Percentiles rank a stretch among this genome's conserved stretches.
Evolutionary conservation across 2,329 filamentous ascomycete genomes (phyloP).

Genomic region (Talaromyces sp.): DNA sequence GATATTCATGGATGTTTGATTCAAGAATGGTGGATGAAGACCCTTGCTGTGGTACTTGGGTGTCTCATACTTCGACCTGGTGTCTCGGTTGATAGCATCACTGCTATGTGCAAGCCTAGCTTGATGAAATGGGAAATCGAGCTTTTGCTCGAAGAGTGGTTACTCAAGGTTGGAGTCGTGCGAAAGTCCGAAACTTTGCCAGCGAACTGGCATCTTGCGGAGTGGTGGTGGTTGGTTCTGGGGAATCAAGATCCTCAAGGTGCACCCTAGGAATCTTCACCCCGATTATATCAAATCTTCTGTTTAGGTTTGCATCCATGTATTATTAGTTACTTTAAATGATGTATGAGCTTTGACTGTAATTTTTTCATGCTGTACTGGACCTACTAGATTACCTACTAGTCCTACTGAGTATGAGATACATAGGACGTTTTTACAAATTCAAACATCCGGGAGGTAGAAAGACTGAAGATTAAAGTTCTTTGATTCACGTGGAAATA

Average conservation of each 20-base stretch:
- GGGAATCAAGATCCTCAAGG: background rate
- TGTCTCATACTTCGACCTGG: constrained; percentile 48
- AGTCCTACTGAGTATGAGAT: no score
- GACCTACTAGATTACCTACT: no score
- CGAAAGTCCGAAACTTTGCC: constrained; percentile 13
- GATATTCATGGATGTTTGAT: constrained; percentile 49
- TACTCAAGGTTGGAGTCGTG: constrained; percentile 32
- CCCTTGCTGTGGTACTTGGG: constrained; percentile 45
- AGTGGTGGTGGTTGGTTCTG: constrained; percentile 48
- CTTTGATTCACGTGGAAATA: no score
- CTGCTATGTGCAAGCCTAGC: constrained; percentile 40
- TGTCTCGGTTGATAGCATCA: constrained; percentile 37
- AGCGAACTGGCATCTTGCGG: constrained; percentile 36
- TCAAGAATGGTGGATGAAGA: constrained; percentile 45
- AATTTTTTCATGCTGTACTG: no score
- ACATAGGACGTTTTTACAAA: no score
- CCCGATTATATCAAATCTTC: no score
- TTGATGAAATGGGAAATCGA: constrained; percentile 48
- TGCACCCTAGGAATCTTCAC: no score
- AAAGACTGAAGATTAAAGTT: no score
- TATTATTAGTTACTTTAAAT: no score
- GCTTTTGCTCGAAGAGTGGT: constrained; percentile 43
- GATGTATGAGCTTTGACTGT: no score
- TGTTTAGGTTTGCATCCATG: no score
- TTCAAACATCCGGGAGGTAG: no score